Evolutionary conservation across 352 stramenopile genomes (phyloP), one percentile per base, ranked within the genome.

Genomic region (Pythium plurisporium): DNA sequence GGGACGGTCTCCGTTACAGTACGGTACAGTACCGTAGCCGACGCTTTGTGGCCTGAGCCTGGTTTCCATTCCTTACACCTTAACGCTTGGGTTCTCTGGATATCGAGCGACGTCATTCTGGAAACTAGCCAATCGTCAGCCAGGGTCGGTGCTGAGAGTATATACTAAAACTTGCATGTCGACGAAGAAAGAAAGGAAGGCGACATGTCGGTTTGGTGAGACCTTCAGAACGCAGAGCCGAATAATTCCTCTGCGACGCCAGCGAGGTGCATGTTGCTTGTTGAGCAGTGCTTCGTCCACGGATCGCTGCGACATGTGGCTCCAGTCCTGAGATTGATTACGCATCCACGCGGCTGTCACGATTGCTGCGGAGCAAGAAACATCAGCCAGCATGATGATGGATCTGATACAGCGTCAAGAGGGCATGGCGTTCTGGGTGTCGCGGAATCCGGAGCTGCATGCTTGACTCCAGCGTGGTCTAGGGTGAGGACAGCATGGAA

Each of bases 41-140:
- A n/a, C n/a, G n/a, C n/a, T n/a, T n/a, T 10, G 31, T 37, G 11
- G 17, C 31, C 2, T 37, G 31, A 37, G 17, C 31, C 31, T 37
- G 31, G 31, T 37, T 14, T 41, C 34, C 34, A 41, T 19, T n/a
- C n/a, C n/a, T n/a, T n/a, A n/a, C n/a, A n/a, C n/a, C n/a, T n/a
- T n/a, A n/a, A n/a, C n/a, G n/a, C 14, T 41, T 41, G 9, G 14
- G 14, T 7, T 15, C 34, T 41, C 20, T 41, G 34, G 34, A 41
- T 22, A 41, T 41, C 37, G n/a, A 45, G 11, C 19, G n/a, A 41
- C 34, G 34, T 41, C 34, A 41, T 41, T 37, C 31, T 8, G 31
- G 31, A 37, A 37, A 37, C 31, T 53, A 42, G n/a, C 45, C 45
- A 53, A 53, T 53, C 45, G n/a, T n/a, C n/a, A n/a, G n/a, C n/a